Base-by-base conservation (phyloP, 306 rosid genomes). In the Carpinus fangiana region DNA sequence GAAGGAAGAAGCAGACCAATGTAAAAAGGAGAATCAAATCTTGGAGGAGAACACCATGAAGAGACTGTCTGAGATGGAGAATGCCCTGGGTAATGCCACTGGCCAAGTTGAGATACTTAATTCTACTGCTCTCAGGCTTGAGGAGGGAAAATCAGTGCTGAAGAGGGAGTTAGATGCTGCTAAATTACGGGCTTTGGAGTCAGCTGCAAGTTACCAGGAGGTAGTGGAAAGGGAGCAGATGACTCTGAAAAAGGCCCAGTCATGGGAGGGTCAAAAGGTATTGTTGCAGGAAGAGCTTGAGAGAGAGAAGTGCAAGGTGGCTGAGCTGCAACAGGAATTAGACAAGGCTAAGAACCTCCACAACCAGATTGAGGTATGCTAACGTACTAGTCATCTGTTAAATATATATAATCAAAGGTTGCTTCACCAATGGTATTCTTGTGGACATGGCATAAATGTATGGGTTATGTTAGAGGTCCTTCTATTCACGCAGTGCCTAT, bases 321-420 rank as follows among this genome's bases (percentile, higher is more conserved):
- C 74, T 72, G 67, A 62, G 18, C 78, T 88, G 81, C 88, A 61
- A 34, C 82, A 82, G 82, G 84, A 84, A 76, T 54, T 83, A 34
- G 76, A 48, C 78, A 84, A 81, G 78, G 88, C 77, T 57, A 84
- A 88, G 73, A 83, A 53, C 68, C 77, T 53, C 68, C 85, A 65
- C 60, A 70, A 74, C 61, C 82, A 80, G 70, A 34, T 73, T 53
- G 90, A 91, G 93, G 96, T 91, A 86, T 77, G 85, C 73, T 74
- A 65, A 10, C 11, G 45, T 51, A 53, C 47, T 21, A 21, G 53
- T 76, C 51, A 50, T 2, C 59, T 45, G 46, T 69, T 70, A 83
- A 45, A 76, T 38, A 70, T 76, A 47, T 76, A 66, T 61, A 71
- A 47, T 34, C 23, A 55, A 52, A n/a, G 45, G 45, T 41, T 41